Evolutionary conservation across 2,329 filamentous ascomycete species (phyloP).

Genomic region (Aspergillus brunneoviolaceus): DNA sequence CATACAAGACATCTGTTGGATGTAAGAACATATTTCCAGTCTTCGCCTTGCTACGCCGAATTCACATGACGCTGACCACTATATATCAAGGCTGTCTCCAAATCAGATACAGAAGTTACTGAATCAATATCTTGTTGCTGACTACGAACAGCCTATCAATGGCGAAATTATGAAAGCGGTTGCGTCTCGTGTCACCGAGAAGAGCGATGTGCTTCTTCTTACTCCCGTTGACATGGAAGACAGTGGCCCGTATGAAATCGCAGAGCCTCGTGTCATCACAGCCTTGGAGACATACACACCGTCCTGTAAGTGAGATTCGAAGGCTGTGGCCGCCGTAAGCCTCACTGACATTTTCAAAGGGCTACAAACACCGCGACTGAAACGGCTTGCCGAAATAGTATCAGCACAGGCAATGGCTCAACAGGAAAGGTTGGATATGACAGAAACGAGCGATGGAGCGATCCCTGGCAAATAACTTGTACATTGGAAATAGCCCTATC

Average conservation of each 20-base stretch:
- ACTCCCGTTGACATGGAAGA: constrained; percentile 99
- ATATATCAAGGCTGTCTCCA: constrained; percentile 72
- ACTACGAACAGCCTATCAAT: constrained; percentile 99
- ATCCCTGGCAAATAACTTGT: constrained; percentile 27
- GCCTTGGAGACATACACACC: constrained; percentile 97
- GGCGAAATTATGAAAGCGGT: constrained; percentile 99
- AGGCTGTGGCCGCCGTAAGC: background rate
- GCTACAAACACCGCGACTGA: constrained; percentile 93
- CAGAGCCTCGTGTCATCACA: constrained; percentile 91
- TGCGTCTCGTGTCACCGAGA: constrained; percentile 93
- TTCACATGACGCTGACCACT: constrained; percentile 10
- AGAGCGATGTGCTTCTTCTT: constrained; percentile 91
- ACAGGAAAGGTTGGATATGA: constrained; percentile 73
- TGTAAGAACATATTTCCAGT: constrained; percentile 62
- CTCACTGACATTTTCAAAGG: constrained; percentile 54
- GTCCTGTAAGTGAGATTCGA: constrained; percentile 69
- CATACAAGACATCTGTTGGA: constrained; percentile 99
- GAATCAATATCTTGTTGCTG: constrained; percentile 96
- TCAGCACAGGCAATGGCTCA: constrained; percentile 94
- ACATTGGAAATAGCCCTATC: constrained; percentile 23
- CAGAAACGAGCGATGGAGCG: constrained; percentile 26
- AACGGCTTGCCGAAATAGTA: constrained; percentile 96
- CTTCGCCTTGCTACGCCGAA: background rate
- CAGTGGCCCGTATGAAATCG: constrained; percentile 96
- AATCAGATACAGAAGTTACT: constrained; percentile 99